These are phyloP conservation scores for Zelonia costaricensis DNA, from an alignment of 208 protist genomes.

Conservation along the genomic window DNA sequence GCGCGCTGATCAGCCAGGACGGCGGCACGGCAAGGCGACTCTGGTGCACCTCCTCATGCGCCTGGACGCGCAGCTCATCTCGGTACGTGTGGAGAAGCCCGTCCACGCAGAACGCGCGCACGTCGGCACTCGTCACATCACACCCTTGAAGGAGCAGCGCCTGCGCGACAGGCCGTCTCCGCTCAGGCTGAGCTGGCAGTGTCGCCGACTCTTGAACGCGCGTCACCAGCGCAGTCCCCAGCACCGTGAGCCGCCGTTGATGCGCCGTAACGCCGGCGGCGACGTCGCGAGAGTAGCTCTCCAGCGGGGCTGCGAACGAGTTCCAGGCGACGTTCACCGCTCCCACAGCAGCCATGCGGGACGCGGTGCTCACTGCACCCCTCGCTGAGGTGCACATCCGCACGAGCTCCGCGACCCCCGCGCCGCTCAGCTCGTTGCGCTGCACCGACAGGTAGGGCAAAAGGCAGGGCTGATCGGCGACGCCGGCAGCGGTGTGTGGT, in stretches of 20 bases:
- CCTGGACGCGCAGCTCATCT: conserved; percentile 6
- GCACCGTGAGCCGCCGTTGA: no score
- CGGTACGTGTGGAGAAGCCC: conserved; percentile 6
- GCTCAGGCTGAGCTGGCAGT: no score
- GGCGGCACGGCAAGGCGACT: not conserved
- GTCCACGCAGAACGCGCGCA: conserved; percentile 7
- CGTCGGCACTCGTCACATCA: not conserved
- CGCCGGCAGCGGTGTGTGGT: no score
- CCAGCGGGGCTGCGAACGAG: not conserved
- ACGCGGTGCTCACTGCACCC: no score
- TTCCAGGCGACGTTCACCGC: conserved; percentile 21
- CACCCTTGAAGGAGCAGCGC: conserved; percentile 11
- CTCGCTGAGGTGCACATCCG: no score
- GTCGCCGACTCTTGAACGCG: not conserved
- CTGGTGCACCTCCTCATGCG: conserved; percentile 2
- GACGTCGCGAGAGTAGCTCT: not conserved
- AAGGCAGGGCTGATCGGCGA: no score
- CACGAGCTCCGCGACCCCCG: conserved; percentile 3
- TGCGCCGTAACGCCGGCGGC: no score
- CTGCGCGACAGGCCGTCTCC: not conserved
- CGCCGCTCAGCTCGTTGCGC: conserved; percentile 6
- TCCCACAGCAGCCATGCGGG: not conserved
- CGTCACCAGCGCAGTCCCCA: not conserved
- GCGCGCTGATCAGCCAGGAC: not conserved
- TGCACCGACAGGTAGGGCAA: conserved; percentile 11